These are phyloP conservation scores for Annulohypoxylon moriforme DNA, from an alignment of 495 filamentous ascomycete species.

Conservation along the genomic window DNA sequence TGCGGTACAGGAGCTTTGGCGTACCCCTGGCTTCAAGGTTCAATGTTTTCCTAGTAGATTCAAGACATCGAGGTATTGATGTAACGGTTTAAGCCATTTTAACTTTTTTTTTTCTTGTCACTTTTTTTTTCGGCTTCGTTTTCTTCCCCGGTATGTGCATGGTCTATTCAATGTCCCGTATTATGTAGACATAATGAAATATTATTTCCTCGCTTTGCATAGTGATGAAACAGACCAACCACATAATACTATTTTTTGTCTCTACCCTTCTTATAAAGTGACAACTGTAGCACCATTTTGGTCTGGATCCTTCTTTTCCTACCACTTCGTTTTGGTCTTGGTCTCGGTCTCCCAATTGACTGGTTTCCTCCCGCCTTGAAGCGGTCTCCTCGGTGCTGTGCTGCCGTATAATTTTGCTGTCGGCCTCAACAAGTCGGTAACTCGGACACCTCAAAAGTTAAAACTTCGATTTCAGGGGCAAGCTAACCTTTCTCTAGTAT, in stretches of 20 bases:
- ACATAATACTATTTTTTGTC: background rate
- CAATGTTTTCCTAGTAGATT: background rate
- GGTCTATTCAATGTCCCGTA: background rate
- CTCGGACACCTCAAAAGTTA: slow-evolving; percentile 4
- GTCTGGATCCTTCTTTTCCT: background rate
- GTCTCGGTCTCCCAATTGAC: slow-evolving; percentile 8
- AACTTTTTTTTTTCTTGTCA: slow-evolving; percentile 16
- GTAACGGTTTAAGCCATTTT: slow-evolving; percentile 9
- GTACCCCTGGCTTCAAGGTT: background rate
- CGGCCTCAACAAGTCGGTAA: slow-evolving; percentile 21
- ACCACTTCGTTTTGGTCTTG: slow-evolving; percentile 15
- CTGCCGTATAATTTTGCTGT: slow-evolving; percentile 21
- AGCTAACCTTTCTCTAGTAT: background rate
- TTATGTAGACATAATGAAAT: background rate
- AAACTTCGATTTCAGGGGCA: background rate
- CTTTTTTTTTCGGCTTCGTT: background rate
- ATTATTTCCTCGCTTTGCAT: background rate
- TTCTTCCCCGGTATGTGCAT: slow-evolving; percentile 10
- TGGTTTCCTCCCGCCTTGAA: background rate
- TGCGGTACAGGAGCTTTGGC: background rate
- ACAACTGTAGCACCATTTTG: background rate
- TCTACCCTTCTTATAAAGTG: slow-evolving; percentile 17
- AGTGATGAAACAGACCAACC: background rate
- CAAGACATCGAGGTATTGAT: background rate
- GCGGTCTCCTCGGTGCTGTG: slow-evolving; percentile 24